Evolutionary conservation across 495 filamentous ascomycete species (phyloP).

Genomic region (Cladorrhinum samala): DNA sequence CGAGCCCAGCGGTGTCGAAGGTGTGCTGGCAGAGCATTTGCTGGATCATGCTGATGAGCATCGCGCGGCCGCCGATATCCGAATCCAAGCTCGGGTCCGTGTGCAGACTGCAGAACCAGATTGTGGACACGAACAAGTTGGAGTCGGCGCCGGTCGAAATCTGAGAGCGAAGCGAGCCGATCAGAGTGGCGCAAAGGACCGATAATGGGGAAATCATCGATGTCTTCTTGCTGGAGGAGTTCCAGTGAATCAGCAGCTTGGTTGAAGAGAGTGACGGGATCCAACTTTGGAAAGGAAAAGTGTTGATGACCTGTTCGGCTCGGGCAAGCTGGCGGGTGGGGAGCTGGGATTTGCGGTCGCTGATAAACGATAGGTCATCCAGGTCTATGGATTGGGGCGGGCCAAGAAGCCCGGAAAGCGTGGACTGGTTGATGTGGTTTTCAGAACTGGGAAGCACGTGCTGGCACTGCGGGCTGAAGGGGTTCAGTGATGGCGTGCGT

Average conservation of each 20-base stretch:
- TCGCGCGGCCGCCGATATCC: too few species aligned
- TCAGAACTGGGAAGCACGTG: not conserved
- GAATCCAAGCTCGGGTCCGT: too few species aligned
- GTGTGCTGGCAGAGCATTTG: not conserved
- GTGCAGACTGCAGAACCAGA: too few species aligned
- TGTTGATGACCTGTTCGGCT: not conserved
- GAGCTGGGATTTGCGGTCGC: not conserved
- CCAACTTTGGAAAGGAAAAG: not conserved
- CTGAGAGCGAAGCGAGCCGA: too few species aligned
- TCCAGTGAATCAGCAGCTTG: not conserved
- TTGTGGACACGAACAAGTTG: too few species aligned
- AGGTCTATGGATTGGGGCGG: not conserved
- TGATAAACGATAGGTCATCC: not conserved
- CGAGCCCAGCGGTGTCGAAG: not conserved
- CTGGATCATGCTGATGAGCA: not conserved
- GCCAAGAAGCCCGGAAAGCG: not conserved
- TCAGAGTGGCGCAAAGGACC: not conserved
- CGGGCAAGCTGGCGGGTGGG: not conserved
- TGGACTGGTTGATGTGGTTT: not conserved
- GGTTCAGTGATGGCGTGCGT: not conserved
- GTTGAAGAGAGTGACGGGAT: not conserved
- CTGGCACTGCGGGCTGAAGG: too few species aligned
- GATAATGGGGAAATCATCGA: not conserved
- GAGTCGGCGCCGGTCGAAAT: too few species aligned
- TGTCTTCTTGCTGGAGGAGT: not conserved